phyloP scores from a whole-genome alignment of 495 filamentous ascomycete species.

The Penicillium ucsense region DNA sequence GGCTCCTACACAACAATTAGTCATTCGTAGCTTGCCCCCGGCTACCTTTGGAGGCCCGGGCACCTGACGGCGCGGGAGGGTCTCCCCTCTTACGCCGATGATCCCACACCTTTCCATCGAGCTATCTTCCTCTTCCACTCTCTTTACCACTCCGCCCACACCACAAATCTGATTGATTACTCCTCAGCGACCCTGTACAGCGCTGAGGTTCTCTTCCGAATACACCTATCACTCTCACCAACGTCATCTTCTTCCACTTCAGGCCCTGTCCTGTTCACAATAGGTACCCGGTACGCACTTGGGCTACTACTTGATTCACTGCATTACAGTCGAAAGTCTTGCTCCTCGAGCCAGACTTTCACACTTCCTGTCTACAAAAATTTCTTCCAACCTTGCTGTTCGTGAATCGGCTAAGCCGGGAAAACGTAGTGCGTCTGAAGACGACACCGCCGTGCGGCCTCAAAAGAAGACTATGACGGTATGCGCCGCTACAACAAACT shows the following conservation, averaged over 20 bases:
- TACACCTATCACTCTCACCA: conserved; percentile 4
- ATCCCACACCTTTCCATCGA: conserved; percentile 4
- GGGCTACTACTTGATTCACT: conserved; percentile 21
- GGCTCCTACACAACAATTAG: conserved; percentile 6
- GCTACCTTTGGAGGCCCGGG: background rate
- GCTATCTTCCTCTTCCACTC: conserved; percentile 11
- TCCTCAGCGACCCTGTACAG: background rate
- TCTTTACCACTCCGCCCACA: conserved; percentile 4
- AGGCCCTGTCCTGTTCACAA: conserved; percentile 10
- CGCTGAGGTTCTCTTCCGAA: background rate
- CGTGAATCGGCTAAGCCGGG: conserved; percentile 57
- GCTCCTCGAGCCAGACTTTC: conserved; percentile 43
- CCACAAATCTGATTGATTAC: background rate
- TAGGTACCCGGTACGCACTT: conserved; percentile 27
- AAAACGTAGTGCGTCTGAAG: conserved; percentile 76
- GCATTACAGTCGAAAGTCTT: conserved; percentile 37
- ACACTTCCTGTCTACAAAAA: conserved; percentile 33
- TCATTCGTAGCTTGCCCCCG: conserved; percentile 9
- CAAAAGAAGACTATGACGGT: conserved; percentile 80
- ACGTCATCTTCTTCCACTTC: conserved; percentile 6
- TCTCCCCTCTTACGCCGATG: conserved; percentile 33
- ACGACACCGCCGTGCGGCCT: conserved; percentile 56
- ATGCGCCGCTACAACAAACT: conserved; percentile 25
- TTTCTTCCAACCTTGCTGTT: conserved; percentile 46
- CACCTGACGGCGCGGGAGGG: no score